These are phyloP conservation scores for Leccinum fuscescens DNA, from an alignment of 1,284 basidiomycete species.

Conservation along the genomic window DNA sequence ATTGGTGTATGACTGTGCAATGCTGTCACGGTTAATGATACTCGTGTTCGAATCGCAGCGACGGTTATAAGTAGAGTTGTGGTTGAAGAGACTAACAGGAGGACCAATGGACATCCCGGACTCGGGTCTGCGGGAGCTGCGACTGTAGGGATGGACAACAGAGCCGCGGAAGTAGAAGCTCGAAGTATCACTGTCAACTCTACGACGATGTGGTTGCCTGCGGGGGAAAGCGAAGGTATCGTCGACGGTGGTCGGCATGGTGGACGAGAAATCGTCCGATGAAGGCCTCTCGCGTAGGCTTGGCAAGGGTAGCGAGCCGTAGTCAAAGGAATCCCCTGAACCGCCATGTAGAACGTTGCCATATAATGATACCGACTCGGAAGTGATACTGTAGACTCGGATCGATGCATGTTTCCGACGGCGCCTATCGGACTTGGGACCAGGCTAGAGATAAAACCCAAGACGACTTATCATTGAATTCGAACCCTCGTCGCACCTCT, in stretches of 20 bases:
- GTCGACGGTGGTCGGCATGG: conserved; percentile 60
- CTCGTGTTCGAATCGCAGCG: conserved; percentile 54
- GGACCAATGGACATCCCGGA: conserved; percentile 56
- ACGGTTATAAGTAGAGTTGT: conserved; percentile 48
- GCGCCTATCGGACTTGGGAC: too few species aligned
- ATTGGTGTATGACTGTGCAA: conserved; percentile 52
- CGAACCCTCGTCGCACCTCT: too few species aligned
- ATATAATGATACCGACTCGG: conserved; percentile 66
- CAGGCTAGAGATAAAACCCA: too few species aligned
- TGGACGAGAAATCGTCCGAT: conserved; percentile 54
- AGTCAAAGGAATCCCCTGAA: conserved; percentile 72
- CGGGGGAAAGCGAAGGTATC: conserved; percentile 71
- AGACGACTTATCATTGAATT: too few species aligned
- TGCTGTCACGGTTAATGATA: conserved; percentile 38
- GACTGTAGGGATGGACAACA: conserved; percentile 35
- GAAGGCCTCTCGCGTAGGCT: conserved; percentile 51
- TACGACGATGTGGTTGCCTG: conserved; percentile 41
- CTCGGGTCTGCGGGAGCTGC: conserved; percentile 47
- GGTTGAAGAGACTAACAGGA: conserved; percentile 71
- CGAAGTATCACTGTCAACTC: conserved; percentile 74
- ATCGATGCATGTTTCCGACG: too few species aligned
- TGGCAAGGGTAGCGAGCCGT: conserved; percentile 41
- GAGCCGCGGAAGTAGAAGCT: conserved; percentile 65
- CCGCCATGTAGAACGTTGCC: conserved; percentile 67
- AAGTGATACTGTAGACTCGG: conserved; percentile 66